These are phyloP conservation scores for Malania oleifera DNA, from an alignment of 164 flowering plant genomes.

Conservation along the genomic window DNA sequence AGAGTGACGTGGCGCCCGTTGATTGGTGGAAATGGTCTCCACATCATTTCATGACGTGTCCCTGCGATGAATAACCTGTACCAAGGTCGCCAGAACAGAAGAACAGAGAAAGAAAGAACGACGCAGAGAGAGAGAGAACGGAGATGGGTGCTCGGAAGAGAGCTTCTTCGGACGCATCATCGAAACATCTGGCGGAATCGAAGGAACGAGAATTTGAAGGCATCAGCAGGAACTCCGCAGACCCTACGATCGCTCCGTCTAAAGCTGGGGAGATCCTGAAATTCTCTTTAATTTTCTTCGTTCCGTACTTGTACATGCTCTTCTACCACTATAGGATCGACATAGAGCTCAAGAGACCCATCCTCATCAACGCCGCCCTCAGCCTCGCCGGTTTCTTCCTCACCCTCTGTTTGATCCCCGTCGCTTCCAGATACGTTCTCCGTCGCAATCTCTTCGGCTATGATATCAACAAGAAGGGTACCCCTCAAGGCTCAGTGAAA, in stretches of 20 bases:
- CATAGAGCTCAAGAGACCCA: conserved; percentile 47
- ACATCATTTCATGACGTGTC: no score
- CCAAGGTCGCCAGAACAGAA: no score
- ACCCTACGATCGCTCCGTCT: conserved; percentile 45
- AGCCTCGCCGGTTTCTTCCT: conserved; percentile 63
- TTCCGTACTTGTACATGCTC: conserved; percentile 55
- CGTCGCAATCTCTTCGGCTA: conserved; percentile 70
- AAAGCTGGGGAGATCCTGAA: conserved; percentile 34
- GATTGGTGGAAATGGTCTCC: no score
- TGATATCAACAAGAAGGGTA: conserved; percentile 88
- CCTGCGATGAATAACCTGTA: no score
- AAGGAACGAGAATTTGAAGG: neutral
- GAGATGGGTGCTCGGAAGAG: conserved; percentile 50
- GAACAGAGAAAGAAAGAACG: neutral
- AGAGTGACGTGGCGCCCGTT: no score
- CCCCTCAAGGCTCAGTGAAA: conserved; percentile 75
- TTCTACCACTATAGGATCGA: conserved; percentile 61
- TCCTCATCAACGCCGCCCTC: conserved; percentile 53
- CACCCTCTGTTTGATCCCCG: conserved; percentile 63
- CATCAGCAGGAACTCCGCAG: conserved; percentile 9
- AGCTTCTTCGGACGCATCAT: conserved; percentile 17
- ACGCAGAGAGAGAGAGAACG: conserved; percentile 1
- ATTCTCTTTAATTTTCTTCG: conserved; percentile 33
- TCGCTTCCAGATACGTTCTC: conserved; percentile 62
- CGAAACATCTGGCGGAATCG: conserved; percentile 1